These are phyloP conservation scores for Candida ponderosae DNA, from an alignment of 805 yeast species.

Conservation along the genomic window DNA sequence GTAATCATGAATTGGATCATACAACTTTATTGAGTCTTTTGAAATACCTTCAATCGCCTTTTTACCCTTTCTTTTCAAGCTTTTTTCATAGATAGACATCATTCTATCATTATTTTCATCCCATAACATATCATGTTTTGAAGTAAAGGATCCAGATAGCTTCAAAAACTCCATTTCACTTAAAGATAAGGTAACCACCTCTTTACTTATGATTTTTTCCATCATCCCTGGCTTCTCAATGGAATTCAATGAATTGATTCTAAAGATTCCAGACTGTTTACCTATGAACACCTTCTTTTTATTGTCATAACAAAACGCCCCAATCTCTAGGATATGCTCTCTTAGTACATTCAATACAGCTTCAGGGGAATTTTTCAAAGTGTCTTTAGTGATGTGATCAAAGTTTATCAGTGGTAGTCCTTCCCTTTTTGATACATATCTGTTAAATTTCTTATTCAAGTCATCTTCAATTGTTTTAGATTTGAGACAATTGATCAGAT, in stretches of 20 bases:
- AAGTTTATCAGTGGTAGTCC: constrained; percentile 27
- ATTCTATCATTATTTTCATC: constrained; percentile 88
- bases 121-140: constrained; percentile 77
- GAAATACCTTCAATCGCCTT: constrained; percentile 19
- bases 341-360: constrained; percentile 45
- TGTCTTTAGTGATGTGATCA: constrained; percentile 25
- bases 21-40: constrained; percentile 46
- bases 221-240: constrained; percentile 81
- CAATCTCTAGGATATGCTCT: constrained; percentile 68
- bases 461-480: constrained; percentile 69
- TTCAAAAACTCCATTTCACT: constrained; percentile 33
- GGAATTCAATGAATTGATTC: constrained; percentile 87
- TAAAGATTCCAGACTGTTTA: constrained; percentile 84
- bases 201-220: constrained; percentile 58
- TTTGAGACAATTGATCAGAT: constrained; percentile 65
- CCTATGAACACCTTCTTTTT: constrained; percentile 50
- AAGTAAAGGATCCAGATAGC: constrained; percentile 40
- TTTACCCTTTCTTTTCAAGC: constrained; percentile 22
- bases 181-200: constrained; percentile 41
- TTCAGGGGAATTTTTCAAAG: constrained; percentile 27
- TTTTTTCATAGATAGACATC: constrained; percentile 59
- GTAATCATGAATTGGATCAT: constrained; percentile 83
- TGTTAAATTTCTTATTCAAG: constrained; percentile 51
- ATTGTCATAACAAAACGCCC: constrained; percentile 73
- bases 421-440: constrained; percentile 36